Conservation (phyloP, 2,329 filamentous ascomycete genomes). For the Fusarium ramigenum region DNA sequence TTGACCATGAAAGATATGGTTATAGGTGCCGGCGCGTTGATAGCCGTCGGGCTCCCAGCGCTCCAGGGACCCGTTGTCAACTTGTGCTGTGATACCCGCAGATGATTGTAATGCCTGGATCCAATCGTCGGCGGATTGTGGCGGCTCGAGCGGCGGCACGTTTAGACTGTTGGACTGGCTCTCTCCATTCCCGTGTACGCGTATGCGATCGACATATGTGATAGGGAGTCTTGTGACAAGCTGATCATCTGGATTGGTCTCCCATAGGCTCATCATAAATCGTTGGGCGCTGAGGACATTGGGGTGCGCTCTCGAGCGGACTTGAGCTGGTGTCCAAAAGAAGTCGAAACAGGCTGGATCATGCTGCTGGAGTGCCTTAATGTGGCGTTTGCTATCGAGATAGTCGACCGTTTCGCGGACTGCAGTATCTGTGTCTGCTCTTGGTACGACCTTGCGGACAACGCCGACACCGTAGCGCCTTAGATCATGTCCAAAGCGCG, state of each 20-base stretch:
- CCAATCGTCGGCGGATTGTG: constrained; percentile 51
- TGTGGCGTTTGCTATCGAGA: constrained; percentile 44
- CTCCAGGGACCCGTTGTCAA: constrained; percentile 76
- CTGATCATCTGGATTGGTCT: constrained; percentile 62
- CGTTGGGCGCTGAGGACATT: constrained; percentile 70
- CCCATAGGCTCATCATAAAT: constrained; percentile 75
- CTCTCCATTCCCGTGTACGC: constrained; percentile 65
- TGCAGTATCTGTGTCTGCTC: constrained; percentile 63
- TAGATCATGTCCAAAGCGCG: constrained; percentile 65
- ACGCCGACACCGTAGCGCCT: constrained; percentile 72
- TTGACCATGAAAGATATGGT: constrained; percentile 61
- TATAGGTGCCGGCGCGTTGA: constrained; percentile 65
- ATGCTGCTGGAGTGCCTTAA: constrained; percentile 44
- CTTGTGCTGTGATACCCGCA: constrained; percentile 67
- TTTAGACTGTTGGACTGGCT: constrained; percentile 32
- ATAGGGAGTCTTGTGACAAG: constrained; percentile 70
- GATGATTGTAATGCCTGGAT: constrained; percentile 54
- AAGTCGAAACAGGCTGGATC: constrained; percentile 77
- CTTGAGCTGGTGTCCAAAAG: constrained; percentile 77
- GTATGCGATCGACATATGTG: constrained; percentile 74
- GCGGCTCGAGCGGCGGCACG: constrained; percentile 37
- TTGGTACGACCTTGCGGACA: constrained; percentile 70
- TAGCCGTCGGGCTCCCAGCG: constrained; percentile 78
- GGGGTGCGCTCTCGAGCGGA: constrained; percentile 72
- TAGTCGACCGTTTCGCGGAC: constrained; percentile 70